Evolutionary conservation across 2,329 filamentous ascomycete genomes (phyloP).

Genomic region (Tolypocladium guangdongense): DNA sequence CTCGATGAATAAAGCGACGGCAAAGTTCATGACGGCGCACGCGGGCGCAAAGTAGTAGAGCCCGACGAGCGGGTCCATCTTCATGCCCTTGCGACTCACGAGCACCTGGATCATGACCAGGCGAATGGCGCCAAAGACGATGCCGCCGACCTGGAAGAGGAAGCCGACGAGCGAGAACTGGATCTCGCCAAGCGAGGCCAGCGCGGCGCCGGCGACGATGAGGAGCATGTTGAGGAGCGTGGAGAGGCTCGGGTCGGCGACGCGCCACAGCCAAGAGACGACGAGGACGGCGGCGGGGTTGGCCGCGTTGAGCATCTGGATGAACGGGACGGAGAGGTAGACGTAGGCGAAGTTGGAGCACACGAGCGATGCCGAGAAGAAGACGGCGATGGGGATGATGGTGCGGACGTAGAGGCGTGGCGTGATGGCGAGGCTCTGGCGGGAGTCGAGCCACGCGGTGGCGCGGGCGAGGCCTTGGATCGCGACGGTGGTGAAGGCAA

Average conservation of each 20-base stretch:
- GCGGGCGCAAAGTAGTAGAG: conserved; percentile 86
- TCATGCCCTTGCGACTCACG: conserved; percentile 62
- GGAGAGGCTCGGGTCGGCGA: conserved; percentile 33
- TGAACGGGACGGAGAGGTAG: conserved; percentile 56
- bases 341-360: conserved; percentile 59
- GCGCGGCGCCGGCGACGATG: conserved; percentile 40
- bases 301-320: conserved; percentile 61
- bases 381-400: conserved; percentile 54
- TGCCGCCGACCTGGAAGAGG: conserved; percentile 61
- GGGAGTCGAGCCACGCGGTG: conserved; percentile 51
- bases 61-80: conserved; percentile 82
- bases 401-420: conserved; percentile 48
- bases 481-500: conserved; percentile 53
- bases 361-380: conserved; percentile 55
- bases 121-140: conserved; percentile 70
- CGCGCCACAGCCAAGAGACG: conserved; percentile 47
- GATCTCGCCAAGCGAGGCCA: conserved; percentile 53
- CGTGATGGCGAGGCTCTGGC: conserved; percentile 50
- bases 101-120: conserved; percentile 80
- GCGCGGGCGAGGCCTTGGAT: conserved; percentile 56
- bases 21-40: conserved; percentile 69
- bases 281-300: conserved; percentile 57
- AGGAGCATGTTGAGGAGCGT: conserved; percentile 37
- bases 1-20: conserved; percentile 61
- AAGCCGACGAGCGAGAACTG: conserved; percentile 57